These are phyloP conservation scores for Globisporangium abappressorium DNA, from an alignment of 352 stramenopile species.

Conservation along the genomic window DNA sequence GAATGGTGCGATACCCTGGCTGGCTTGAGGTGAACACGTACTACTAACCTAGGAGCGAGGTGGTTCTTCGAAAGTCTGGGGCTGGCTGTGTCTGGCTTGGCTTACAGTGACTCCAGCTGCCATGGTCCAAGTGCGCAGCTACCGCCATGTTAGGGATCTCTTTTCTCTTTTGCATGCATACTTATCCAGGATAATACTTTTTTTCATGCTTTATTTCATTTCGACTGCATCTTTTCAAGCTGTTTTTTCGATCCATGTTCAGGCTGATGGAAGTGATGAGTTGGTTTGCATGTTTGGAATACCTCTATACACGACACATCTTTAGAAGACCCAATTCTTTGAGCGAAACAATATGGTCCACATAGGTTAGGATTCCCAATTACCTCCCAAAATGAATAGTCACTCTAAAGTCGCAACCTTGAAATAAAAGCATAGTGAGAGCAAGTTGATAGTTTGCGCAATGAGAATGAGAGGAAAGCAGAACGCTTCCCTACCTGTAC, in stretches of 20 bases:
- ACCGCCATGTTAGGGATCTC: background rate
- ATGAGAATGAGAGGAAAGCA: background rate
- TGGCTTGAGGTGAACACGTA: constrained; percentile 91
- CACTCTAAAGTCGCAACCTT: background rate
- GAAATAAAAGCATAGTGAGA: background rate
- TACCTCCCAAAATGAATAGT: background rate
- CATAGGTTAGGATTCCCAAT: background rate
- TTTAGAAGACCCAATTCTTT: background rate
- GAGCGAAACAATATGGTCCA: background rate
- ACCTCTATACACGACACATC: too few relatives aligned
- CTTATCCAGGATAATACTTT: too few relatives aligned
- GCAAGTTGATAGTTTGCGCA: background rate
- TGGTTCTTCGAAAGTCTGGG: background rate
- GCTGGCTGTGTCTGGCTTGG: background rate
- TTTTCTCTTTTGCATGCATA: background rate
- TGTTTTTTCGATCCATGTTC: background rate
- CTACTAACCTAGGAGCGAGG: constrained; percentile 51
- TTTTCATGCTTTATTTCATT: background rate
- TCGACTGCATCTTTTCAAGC: background rate
- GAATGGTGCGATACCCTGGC: constrained; percentile 78
- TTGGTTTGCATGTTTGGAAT: background rate
- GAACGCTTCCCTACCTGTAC: background rate
- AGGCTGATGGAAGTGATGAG: background rate
- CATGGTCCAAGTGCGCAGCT: background rate
- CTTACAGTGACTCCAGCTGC: background rate